Conservation (phyloP, 2,329 filamentous ascomycete species). For the Aspergillus sclerotialis region DNA sequence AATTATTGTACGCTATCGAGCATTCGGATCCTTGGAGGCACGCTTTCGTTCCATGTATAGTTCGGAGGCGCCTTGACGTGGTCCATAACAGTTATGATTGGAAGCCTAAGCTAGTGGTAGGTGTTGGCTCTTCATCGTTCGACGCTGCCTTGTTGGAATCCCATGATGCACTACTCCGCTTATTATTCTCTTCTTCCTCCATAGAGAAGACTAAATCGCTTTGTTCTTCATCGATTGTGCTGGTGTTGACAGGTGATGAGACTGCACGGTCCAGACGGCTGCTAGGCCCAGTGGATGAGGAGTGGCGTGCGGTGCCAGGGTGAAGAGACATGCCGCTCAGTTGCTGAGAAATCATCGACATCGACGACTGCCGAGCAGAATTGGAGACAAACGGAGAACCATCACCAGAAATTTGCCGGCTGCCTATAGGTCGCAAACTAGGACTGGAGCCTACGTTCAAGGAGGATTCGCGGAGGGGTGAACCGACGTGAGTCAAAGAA, state of each 20-base stretch:
- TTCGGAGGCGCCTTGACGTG: too few species aligned
- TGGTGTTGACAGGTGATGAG: slow-evolving; percentile 39
- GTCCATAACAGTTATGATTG: slow-evolving; percentile 6
- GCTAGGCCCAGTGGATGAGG: slow-evolving; percentile 22
- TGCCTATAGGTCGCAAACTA: slow-evolving; percentile 44
- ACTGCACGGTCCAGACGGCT: slow-evolving; percentile 38
- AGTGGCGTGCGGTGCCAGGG: slow-evolving; percentile 32
- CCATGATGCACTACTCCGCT: slow-evolving; percentile 32
- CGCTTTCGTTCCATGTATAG: too few species aligned
- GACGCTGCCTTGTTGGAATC: slow-evolving; percentile 24
- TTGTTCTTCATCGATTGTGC: slow-evolving; percentile 43
- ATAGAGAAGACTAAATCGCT: slow-evolving; percentile 44
- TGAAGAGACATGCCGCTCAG: slow-evolving; percentile 40
- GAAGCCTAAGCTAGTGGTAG: slow-evolving; percentile 12
- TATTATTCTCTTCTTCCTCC: slow-evolving; percentile 45
- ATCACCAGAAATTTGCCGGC: slow-evolving; percentile 42
- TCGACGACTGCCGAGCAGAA: slow-evolving; percentile 50
- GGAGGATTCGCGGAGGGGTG: slow-evolving; percentile 57
- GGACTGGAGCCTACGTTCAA: slow-evolving; percentile 45
- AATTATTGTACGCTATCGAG: neutral
- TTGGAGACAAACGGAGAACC: slow-evolving; percentile 47
- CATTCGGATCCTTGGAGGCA: too few species aligned
- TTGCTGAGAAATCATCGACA: slow-evolving; percentile 57
- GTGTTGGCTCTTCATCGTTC: slow-evolving; percentile 18
- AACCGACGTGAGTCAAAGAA: slow-evolving; percentile 56